Base-by-base conservation (phyloP, 768 basidiomycete genomes). In the Mycena filopes region DNA sequence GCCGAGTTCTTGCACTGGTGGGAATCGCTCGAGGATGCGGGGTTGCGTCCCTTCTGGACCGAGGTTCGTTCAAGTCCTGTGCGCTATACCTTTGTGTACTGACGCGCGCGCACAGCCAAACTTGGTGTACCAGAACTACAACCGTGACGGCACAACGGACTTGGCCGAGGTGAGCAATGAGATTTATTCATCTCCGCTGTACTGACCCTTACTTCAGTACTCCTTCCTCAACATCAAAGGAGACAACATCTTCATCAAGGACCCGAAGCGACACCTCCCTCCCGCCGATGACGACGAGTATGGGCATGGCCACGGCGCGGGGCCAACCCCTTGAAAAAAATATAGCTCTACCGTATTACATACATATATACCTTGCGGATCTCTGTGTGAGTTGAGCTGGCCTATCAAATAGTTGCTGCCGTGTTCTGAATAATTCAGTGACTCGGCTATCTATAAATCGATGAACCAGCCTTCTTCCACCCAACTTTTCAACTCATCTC, bases 1-100 rank as follows among this genome's bases (percentile, higher is more conserved):
- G 73, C 78, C 1, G 82, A 88, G 55, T 86, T 88, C 73, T 77
- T 89, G 20, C 72, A 74, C 26, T 92, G 89, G 89, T 92, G 91
- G 90, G 84, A 89, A 73, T 78, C 79, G 68, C 77, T 93, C 23
- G 91, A 92, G 75, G 76, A 74, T 5, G 87, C 87, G 5, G 91
- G 91, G 1, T 76, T 93, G 53, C 80, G 91, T 43, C 90, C 91
- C 6, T 92, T 93, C 79, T 90, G 85, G 82, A 87, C 86, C 4
- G 90, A 92, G 78, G 80, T 81, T 33, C 23, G 76, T 41, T 33
- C 29, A 2, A 15, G 18, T 41, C n/a, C n/a, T n/a, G n/a, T 29
- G 15, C 25, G 4, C 20, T 18, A 11, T 36, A 5, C 28, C 20
- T 20, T 26, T 18, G 8, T 20, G 23, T 21, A 8, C 26, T 38